These are phyloP conservation scores for Corniculantispora saksenae DNA, from an alignment of 2,329 filamentous ascomycete species.

Conservation along the genomic window DNA sequence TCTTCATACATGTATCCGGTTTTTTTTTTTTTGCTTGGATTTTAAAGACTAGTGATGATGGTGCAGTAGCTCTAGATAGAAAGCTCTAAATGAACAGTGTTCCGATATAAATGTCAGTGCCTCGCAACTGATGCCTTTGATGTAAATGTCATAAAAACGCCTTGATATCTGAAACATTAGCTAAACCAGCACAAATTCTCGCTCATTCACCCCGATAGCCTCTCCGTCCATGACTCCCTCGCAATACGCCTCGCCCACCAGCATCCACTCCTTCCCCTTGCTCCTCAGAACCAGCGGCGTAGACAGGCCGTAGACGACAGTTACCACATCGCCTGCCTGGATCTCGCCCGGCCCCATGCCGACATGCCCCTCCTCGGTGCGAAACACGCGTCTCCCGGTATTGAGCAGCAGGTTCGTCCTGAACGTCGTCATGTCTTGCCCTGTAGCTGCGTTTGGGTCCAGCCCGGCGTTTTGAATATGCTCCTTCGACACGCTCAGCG, in stretches of 20 bases:
- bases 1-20: no score
- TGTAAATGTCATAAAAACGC: background rate
- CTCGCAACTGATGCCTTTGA: background rate
- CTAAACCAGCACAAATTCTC: conserved; percentile 9
- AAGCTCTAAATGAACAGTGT: background rate
- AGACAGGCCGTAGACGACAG: conserved; percentile 31
- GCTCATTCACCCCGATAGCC: conserved; percentile 20
- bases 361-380: conserved; percentile 31
- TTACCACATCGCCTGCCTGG: conserved; percentile 28
- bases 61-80: background rate
- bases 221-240: conserved; percentile 38
- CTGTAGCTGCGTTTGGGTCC: background rate
- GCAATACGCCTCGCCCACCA: conserved; percentile 36
- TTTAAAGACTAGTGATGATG: background rate
- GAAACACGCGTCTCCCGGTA: conserved; percentile 27
- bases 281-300: conserved; percentile 31
- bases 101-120: background rate
- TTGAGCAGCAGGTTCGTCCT: conserved; percentile 24
- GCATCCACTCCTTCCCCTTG: conserved; percentile 25
- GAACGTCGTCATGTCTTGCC: conserved; percentile 20
- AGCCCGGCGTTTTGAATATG: background rate
- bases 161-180: background rate
- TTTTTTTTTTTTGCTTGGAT: background rate
- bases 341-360: conserved; percentile 31
- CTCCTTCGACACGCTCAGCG: background rate